phyloP scores from a whole-genome alignment of 129 eudicot genomes.

The Flaveria trinervia region DNA sequence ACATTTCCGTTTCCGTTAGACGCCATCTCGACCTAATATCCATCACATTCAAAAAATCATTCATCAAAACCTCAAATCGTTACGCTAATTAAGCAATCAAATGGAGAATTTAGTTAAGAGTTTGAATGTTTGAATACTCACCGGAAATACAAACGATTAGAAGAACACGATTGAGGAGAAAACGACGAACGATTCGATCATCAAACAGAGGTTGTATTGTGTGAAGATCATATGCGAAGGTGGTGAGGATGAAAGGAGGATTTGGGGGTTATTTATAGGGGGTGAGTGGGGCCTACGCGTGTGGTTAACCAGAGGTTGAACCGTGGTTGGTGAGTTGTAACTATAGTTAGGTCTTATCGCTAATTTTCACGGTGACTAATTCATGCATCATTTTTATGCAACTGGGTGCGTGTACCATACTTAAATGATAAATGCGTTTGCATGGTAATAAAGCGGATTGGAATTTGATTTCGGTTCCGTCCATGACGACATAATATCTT shows the following conservation, averaged over 20 bases:
- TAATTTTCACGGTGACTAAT: constrained; percentile 18
- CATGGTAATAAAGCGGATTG: constrained; percentile 18
- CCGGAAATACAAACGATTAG: constrained; percentile 28
- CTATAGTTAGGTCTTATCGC: constrained; percentile 38
- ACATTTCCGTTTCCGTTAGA: constrained; percentile 43
- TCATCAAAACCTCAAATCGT: neutral
- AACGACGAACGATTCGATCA: constrained; percentile 43
- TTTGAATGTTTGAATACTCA: neutral
- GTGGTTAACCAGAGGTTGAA: constrained; percentile 13
- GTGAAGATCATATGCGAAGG: constrained; percentile 13
- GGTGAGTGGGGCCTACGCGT: constrained; percentile 24
- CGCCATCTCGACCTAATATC: constrained; percentile 48
- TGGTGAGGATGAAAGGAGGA: constrained; percentile 33
- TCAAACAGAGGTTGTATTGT: constrained; percentile 25
- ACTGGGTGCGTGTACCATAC: constrained; percentile 24
- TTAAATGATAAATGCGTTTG: constrained; percentile 5
- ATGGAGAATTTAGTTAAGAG: neutral
- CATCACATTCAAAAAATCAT: constrained; percentile 9
- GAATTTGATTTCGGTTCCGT: constrained; percentile 29
- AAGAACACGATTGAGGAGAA: neutral
- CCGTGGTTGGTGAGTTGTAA: constrained; percentile 23
- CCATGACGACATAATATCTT: neutral
- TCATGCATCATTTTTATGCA: constrained; percentile 28
- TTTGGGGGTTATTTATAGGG: constrained; percentile 42
- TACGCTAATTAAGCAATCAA: too few relatives aligned